Evolutionary conservation across 1,139 yeast species (phyloP).

Genomic region (Sugiyamaella pinicola): DNA sequence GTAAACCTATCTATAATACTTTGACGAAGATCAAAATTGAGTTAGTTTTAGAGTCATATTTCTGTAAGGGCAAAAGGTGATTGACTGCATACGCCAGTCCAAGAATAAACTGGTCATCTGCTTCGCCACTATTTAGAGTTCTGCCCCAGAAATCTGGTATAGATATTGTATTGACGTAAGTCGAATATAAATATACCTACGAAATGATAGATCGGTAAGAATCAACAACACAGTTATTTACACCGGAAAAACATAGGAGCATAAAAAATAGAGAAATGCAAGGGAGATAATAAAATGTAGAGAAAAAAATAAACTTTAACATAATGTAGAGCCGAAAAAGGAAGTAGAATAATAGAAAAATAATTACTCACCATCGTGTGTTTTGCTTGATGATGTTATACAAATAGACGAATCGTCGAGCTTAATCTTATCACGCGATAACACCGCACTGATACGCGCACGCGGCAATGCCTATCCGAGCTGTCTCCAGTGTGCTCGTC

Average conservation of each 20-base stretch:
- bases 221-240: too few relatives aligned
- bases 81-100: background rate
- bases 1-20: background rate
- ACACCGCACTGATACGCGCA: background rate
- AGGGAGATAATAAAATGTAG: background rate
- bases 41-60: background rate
- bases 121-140: background rate
- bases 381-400: background rate
- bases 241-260: background rate
- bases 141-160: too few relatives aligned
- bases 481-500: too few relatives aligned
- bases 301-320: background rate
- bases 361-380: background rate
- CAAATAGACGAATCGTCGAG: background rate
- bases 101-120: background rate
- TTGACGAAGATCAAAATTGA: background rate
- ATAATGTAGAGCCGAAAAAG: constrained; percentile 1
- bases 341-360: constrained; percentile 4
- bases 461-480: too few relatives aligned
- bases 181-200: too few relatives aligned
- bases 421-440: background rate
- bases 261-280: background rate
- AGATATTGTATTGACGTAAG: too few relatives aligned
- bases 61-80: background rate
- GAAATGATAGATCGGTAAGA: too few relatives aligned